Evolutionary conservation across 495 filamentous ascomycete genomes (phyloP).

Genomic region (Xylaria bambusicola): DNA sequence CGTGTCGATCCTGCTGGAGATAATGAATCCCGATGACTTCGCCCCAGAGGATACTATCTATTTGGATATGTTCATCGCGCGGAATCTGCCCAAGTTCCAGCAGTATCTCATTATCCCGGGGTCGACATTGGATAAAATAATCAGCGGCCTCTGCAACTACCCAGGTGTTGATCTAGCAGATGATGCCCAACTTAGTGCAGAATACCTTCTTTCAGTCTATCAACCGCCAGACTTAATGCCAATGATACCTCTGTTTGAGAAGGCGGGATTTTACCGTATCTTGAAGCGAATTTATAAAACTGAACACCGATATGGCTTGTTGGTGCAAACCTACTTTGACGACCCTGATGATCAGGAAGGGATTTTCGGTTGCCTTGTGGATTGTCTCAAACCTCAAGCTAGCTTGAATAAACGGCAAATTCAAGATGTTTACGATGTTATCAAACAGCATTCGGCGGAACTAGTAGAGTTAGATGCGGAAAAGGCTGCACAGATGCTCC

Average conservation of each 20-base stretch:
- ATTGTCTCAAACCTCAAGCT: constrained; percentile 74
- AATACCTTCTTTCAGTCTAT: constrained; percentile 92
- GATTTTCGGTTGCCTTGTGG: constrained; percentile 78
- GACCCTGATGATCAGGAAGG: constrained; percentile 72
- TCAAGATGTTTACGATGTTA: constrained; percentile 70
- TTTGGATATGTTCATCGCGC: constrained; percentile 95
- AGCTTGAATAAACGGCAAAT: constrained; percentile 71
- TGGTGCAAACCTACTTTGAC: constrained; percentile 82
- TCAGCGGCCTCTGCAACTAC: constrained; percentile 81
- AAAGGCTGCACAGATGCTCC: constrained; percentile 69
- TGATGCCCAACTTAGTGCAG: constrained; percentile 92
- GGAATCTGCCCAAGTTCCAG: constrained; percentile 93
- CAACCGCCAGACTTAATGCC: constrained; percentile 78
- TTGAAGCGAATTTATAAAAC: constrained; percentile 83
- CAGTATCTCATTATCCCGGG: constrained; percentile 92
- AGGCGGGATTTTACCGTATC: constrained; percentile 89
- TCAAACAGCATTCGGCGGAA: constrained; percentile 66
- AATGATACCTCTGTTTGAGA: constrained; percentile 73
- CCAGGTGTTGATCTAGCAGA: constrained; percentile 80
- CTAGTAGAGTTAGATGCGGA: constrained; percentile 70
- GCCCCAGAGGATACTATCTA: constrained; percentile 83
- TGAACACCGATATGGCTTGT: constrained; percentile 77
- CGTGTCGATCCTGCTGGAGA: constrained; percentile 82
- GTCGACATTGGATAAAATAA: constrained; percentile 75
- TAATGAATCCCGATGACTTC: constrained; percentile 77